Base-by-base conservation (phyloP, 2,329 filamentous ascomycete species). In the Trichophyton equinum region DNA sequence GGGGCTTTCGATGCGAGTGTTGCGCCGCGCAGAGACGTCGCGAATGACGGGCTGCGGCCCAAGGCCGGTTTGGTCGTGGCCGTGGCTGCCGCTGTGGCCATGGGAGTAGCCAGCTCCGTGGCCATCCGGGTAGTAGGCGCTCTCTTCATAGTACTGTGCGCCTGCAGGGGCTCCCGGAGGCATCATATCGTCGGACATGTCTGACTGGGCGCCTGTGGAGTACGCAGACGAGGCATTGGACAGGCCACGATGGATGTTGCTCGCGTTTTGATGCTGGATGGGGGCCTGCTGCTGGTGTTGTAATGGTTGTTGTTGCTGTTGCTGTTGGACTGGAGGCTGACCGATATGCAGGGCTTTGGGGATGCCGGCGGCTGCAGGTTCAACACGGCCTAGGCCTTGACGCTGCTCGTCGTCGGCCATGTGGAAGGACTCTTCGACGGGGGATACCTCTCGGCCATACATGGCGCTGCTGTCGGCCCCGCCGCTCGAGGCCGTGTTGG, bases 151-250 rank as follows among this genome's bases (percentile, higher is more conserved):
- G 69, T 80, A 81, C 49, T 79, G 77, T 60, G 77, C 76, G 25
- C 76, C 72, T 60, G 77, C 76, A 63, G 75, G 73, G 3, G 68
- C 71, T 18, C 69, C 71, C 13, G 76, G 76, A 69, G 81, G 75
- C 40, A 78, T 77, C 60, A 77, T 78, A 49, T 84, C 82, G 20
- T 78, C 79, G 13, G 82, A 85, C 20, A 77, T 74, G 63, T 86
- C 83, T 0, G 92, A 96, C 62, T 83, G 84, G 51, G 84, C 85
- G 6, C 85, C 88, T 11, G 86, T 87, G 65, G 91, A 96, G 76
- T 97, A 99, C 1, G 89, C 91, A 0, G 94, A 97, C 0, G 94
- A 99, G 4, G 94, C 94, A 70, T 97, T 97, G 4, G 92, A 97
- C 1, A 90, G 86, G 1, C 94, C 94, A 60, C 94, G 87, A 66